Base-by-base conservation (phyloP, 1,139 yeast species). In the Sugiyamaella pinicola region DNA sequence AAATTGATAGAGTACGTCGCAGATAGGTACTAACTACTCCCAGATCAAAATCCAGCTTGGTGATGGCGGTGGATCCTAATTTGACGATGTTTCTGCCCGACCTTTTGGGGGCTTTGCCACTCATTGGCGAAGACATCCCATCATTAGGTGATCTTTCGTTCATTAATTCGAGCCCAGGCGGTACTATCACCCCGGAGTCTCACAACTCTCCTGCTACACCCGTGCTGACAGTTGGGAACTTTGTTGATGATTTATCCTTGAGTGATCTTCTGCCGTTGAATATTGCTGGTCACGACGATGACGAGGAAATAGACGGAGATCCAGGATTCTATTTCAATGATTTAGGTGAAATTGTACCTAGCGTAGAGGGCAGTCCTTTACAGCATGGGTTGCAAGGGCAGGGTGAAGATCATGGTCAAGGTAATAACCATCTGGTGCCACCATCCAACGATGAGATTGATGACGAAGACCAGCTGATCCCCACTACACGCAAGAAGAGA, bases 281-380 rank as follows among this genome's bases (percentile, higher is more conserved):
- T 8, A 8, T 22, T 13, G 12, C n/a, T 4, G 45, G 37, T 19
- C 9, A 26, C 31, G 51, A 29, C n/a, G 33, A 38, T 15, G 46
- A 47, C 9, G 50, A 12, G 8, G 29, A 19, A 3, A 37, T 39
- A 15, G 39, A 12, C 8, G 55, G 48, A 10, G 49, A 39, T 22
- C 46, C 45, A 3, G 55, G 42, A 13, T 35, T 47, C 10, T 22
- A 19, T 10, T 47, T 52, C 15, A 52, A 50, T n/a, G 49, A 29
- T 8, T 22, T 28, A 6, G 55, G 52, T 6, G 55, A 52, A 33
- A 24, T 48, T 24, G 43, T 37, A 4, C 19, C 40, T 22, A 18
- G 24, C 28, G 19, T 4, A 40, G 31, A n/a, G 9, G 22, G 18
- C 10, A 17, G 24, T 19, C 22, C 7, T n/a, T 24, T 13, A 17